A percentile compares a stretch with the other conserved stretches of the same genome.
Evolutionary conservation across 441 rosid species (phyloP).

Genomic region (Brassica balearica): DNA sequence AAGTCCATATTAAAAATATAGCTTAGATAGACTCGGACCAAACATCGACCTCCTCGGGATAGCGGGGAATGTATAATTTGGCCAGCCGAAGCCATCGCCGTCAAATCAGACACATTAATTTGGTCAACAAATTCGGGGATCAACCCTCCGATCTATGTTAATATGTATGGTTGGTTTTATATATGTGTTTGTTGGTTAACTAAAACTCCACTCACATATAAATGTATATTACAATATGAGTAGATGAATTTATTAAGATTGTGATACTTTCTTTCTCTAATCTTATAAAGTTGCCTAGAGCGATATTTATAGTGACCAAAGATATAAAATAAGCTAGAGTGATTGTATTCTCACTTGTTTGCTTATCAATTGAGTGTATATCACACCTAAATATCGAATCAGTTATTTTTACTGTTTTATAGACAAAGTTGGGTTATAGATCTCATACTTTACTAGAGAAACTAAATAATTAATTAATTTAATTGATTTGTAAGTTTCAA

Average conservation of each 20-base stretch:
- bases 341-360: conserved; percentile 30
- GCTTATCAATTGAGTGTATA: conserved; percentile 25
- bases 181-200: conserved; percentile 22
- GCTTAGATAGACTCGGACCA: background rate
- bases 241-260: conserved; percentile 8
- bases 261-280: conserved; percentile 16
- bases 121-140: conserved; percentile 21
- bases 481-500: background rate
- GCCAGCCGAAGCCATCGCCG: conserved; percentile 26
- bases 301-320: conserved; percentile 11
- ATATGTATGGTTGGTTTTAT: background rate
- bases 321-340: background rate
- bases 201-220: conserved; percentile 37
- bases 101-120: conserved; percentile 22
- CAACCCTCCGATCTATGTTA: conserved; percentile 21
- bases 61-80: conserved; percentile 8
- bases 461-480: background rate
- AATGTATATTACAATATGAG: background rate
- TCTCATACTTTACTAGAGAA: conserved; percentile 9
- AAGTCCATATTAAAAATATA: background rate
- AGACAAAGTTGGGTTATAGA: background rate
- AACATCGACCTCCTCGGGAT: conserved; percentile 13
- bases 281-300: conserved; percentile 27
- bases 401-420: background rate
- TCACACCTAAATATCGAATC: conserved; percentile 14